Conservation (phyloP, 805 yeast genomes). For the Candida suzukii region DNA sequence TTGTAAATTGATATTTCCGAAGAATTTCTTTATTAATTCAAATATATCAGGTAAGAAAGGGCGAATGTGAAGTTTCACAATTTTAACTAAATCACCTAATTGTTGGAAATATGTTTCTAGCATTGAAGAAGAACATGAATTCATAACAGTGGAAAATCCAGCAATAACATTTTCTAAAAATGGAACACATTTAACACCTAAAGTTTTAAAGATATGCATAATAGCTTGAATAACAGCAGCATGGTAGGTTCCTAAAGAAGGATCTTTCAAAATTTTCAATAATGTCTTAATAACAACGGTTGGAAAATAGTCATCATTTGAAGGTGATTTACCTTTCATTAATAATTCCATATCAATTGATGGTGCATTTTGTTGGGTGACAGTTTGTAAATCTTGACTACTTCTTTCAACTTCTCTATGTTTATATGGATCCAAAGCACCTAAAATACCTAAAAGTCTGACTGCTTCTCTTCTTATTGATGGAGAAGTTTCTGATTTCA, state of each 20-base stretch:
- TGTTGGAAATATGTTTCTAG: conserved; percentile 87
- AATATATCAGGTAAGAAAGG: conserved; percentile 75
- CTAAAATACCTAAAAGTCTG: conserved; percentile 81
- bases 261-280: conserved; percentile 77
- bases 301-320: conserved; percentile 88
- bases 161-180: conserved; percentile 84
- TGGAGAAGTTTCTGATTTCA: conserved; percentile 73
- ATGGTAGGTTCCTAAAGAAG: conserved; percentile 80
- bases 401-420: conserved; percentile 82
- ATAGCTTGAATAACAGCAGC: conserved; percentile 92
- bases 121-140: conserved; percentile 68
- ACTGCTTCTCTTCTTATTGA: conserved; percentile 82
- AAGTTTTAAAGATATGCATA: conserved; percentile 80
- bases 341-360: conserved; percentile 84
- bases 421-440: conserved; percentile 95
- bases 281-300: conserved; percentile 87
- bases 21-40: conserved; percentile 67
- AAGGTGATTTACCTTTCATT: conserved; percentile 92
- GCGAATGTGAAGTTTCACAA: conserved; percentile 86
- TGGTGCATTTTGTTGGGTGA: conserved; percentile 77
- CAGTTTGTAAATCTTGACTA: conserved; percentile 26
- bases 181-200: conserved; percentile 86
- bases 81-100: conserved; percentile 65
- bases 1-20: conserved; percentile 56
- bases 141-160: conserved; percentile 80